Evolutionary conservation across 257 asterid genomes (phyloP), one percentile per base, ranked within the genome.

Genomic region (Thymus mandschuricus): DNA sequence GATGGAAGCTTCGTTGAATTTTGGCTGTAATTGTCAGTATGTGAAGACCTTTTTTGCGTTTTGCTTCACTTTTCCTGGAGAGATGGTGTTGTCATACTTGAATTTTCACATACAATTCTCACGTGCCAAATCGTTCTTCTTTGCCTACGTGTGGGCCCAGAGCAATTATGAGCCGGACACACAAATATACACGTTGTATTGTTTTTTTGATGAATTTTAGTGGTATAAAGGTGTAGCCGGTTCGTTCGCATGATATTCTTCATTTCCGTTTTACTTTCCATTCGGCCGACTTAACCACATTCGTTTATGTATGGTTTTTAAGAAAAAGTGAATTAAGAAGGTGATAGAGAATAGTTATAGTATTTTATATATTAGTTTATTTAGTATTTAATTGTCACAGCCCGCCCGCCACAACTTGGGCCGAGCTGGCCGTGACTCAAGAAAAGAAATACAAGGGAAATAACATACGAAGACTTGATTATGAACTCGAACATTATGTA

Each of bases 1-100:
- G 2, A 54, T 9, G 77, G 92, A 91, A 91, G 95, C 79, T 88
- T 88, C 92, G 78, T 34, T 79, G 94, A 40, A 90, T 88, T 75
- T 86, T 71, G 64, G 78, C 35, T 57, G 66, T 70, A 33, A 10
- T 6, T 83, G 86, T 82, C 84, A 15, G 10, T 61, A 57, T 10
- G 49, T 70, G 50, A 46, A 35, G 13, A 8, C 7, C 31, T 40
- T 34, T 8, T 75, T 75, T 44, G 75, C 73, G 38, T 51, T 78
- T 81, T 79, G 50, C 57, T 29, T 9, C 83, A 66, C 70, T 79
- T 82, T 81, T 76, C 81, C 73, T 77, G 85, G 73, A 15, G 68
- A 15, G 66, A 50, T 51, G 70, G 68, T 30, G 33, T 35, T n/a
- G 5, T 61, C 67, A 60, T 33, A 28, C 12, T 57, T 68, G 81